Conservation (phyloP, 768 basidiomycete species). For the Phaeotremella skinneri region DNA sequence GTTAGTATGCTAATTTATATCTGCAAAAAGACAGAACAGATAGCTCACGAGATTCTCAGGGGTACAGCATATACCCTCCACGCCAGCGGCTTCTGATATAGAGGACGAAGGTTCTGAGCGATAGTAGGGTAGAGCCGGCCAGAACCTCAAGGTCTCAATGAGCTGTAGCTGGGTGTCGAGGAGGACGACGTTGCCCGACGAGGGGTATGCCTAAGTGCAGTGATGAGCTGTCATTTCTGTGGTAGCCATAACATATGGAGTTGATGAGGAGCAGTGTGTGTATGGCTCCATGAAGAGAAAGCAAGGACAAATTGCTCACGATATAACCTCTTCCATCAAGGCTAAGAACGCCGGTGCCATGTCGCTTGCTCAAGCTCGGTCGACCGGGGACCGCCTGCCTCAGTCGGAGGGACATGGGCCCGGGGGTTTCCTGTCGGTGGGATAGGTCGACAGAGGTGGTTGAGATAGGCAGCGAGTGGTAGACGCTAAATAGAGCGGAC, state of each 20-base stretch:
- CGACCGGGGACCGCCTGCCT: slow-evolving; percentile 39
- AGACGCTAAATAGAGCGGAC: too few species aligned
- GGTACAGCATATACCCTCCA: slow-evolving; percentile 28
- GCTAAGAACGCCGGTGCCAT: slow-evolving; percentile 14
- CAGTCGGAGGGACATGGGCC: slow-evolving; percentile 42
- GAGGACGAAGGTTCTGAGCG: neutral
- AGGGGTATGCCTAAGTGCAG: slow-evolving; percentile 33
- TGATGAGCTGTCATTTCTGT: neutral
- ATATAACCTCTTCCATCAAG: slow-evolving; percentile 25
- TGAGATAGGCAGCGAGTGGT: too few species aligned
- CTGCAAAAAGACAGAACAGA: too few species aligned
- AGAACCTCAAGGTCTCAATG: slow-evolving; percentile 32
- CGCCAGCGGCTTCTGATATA: neutral
- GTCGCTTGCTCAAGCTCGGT: slow-evolving; percentile 16
- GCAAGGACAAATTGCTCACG: slow-evolving; percentile 15
- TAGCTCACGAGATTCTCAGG: slow-evolving; percentile 25
- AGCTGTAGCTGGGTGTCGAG: slow-evolving; percentile 31
- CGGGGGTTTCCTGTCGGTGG: too few species aligned
- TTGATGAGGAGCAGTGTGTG: neutral
- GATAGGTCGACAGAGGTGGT: too few species aligned
- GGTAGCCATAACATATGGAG: neutral
- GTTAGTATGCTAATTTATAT: neutral
- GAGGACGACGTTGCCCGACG: slow-evolving; percentile 27
- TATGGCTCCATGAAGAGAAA: neutral
- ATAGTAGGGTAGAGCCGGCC: slow-evolving; percentile 25